A percentile compares a stretch with the other conserved stretches of the same genome.
These are phyloP conservation scores for Amanita rimosa DNA, from an alignment of 768 basidiomycete genomes.

Conservation along the genomic window DNA sequence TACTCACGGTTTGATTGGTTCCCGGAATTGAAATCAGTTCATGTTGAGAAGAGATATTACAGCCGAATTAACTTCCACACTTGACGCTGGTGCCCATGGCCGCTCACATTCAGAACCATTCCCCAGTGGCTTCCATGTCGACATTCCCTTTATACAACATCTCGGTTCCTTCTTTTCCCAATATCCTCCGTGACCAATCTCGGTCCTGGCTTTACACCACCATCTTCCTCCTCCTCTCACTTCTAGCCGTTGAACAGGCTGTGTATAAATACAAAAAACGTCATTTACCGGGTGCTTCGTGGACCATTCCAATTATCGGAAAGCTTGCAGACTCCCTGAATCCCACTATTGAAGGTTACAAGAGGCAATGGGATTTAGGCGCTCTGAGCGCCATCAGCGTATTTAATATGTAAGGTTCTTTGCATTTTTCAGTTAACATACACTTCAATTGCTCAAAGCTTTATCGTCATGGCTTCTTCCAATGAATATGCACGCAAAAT, in stretches of 20 bases:
- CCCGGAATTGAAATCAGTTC: constrained; percentile 22
- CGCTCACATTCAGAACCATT: constrained; percentile 22
- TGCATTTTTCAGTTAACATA: not conserved
- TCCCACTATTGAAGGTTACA: constrained; percentile 88
- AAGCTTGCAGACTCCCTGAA: constrained; percentile 89
- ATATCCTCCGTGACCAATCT: constrained; percentile 20
- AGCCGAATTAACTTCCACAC: constrained; percentile 8
- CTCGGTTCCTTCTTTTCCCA: constrained; percentile 36
- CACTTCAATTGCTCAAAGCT: constrained; percentile 36
- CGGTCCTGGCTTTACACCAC: constrained; percentile 59
- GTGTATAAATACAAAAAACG: constrained; percentile 86
- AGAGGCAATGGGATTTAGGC: constrained; percentile 85
- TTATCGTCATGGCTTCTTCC: constrained; percentile 96
- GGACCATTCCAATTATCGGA: constrained; percentile 98
- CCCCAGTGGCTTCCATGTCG: constrained; percentile 28
- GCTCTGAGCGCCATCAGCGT: constrained; percentile 85
- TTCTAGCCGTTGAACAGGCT: constrained; percentile 80
- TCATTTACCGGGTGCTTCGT: constrained; percentile 74
- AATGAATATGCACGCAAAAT: constrained; percentile 93
- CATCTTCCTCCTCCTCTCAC: constrained; percentile 51
- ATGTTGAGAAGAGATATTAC: constrained; percentile 17
- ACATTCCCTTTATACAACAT: constrained; percentile 36
- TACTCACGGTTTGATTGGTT: constrained; percentile 24
- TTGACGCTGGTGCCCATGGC: constrained; percentile 18
- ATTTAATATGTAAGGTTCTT: constrained; percentile 80